Conservation (phyloP, 2,329 filamentous ascomycete species). For the Colletotrichum phormii region DNA sequence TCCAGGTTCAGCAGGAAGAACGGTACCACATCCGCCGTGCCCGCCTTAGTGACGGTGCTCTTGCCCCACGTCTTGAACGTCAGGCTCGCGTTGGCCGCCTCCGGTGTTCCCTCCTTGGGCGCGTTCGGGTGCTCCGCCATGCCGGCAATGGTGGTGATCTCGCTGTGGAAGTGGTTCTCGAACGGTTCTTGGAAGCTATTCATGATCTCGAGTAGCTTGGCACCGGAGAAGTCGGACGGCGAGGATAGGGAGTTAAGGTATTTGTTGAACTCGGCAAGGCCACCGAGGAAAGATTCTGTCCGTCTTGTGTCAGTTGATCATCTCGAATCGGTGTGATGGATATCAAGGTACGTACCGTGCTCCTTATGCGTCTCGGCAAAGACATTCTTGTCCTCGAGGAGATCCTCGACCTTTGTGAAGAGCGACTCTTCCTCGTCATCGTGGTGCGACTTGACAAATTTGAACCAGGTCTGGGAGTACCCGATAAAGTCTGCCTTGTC, state of each 20-base stretch:
- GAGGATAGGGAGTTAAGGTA: constrained; percentile 60
- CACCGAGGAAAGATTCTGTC: constrained; percentile 60
- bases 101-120: constrained; percentile 57
- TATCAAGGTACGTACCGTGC: constrained; percentile 57
- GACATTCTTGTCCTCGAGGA: constrained; percentile 62
- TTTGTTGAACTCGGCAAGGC: constrained; percentile 62
- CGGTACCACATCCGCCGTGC: constrained; percentile 69
- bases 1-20: constrained; percentile 76
- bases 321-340: background rate
- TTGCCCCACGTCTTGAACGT: constrained; percentile 73
- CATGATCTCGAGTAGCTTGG: constrained; percentile 62
- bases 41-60: constrained; percentile 71
- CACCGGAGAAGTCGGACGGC: constrained; percentile 55
- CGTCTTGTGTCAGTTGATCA: background rate
- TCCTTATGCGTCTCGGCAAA: constrained; percentile 66
- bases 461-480: constrained; percentile 68
- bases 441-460: constrained; percentile 70
- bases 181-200: constrained; percentile 62
- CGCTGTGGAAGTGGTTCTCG: constrained; percentile 66
- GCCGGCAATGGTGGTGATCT: constrained; percentile 63
- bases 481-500: constrained; percentile 68
- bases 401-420: constrained; percentile 65
- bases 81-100: constrained; percentile 57
- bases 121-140: constrained; percentile 63
- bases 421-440: constrained; percentile 69